phyloP scores from a whole-genome alignment of 108 stramenopile species.

The Cyclostephanos tholiformis region DNA sequence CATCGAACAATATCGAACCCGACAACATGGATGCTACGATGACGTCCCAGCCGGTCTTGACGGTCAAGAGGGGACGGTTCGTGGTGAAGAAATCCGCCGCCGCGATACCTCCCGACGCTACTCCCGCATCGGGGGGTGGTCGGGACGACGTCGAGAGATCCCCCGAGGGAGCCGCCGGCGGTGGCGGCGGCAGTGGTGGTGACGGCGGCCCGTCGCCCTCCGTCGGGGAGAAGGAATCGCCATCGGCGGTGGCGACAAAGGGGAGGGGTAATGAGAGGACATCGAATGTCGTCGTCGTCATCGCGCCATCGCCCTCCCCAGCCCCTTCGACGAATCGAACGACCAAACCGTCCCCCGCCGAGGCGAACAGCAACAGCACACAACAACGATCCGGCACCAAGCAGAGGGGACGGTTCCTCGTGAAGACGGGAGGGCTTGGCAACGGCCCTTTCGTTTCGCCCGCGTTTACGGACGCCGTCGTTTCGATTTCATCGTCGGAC shows the following conservation, averaged over 20 bases:
- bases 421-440: constrained; percentile 34
- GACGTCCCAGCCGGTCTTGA: not conserved
- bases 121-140: too few species aligned
- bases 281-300: not conserved
- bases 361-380: not conserved
- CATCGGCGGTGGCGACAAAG: not conserved
- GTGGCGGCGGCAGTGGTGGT: too few species aligned
- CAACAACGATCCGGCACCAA: constrained; percentile 4
- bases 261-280: not conserved
- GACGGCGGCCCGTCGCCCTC: too few species aligned
- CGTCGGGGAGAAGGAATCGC: not conserved
- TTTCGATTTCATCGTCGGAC: constrained; percentile 3
- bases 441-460: too few species aligned
- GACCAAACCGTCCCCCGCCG: not conserved
- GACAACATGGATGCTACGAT: not conserved
- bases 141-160: too few species aligned
- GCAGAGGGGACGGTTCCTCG: constrained; percentile 32
- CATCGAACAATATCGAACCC: not conserved
- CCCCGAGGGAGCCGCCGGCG: too few species aligned
- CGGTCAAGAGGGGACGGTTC: constrained; percentile 19
- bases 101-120: too few species aligned
- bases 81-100: constrained; percentile 21
- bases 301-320: too few species aligned
- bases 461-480: too few species aligned
- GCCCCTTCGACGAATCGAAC: too few species aligned